Evolutionary conservation across 805 yeast genomes (phyloP), one percentile per base, ranked within the genome.

Genomic region (Torulaspora maleeae): DNA sequence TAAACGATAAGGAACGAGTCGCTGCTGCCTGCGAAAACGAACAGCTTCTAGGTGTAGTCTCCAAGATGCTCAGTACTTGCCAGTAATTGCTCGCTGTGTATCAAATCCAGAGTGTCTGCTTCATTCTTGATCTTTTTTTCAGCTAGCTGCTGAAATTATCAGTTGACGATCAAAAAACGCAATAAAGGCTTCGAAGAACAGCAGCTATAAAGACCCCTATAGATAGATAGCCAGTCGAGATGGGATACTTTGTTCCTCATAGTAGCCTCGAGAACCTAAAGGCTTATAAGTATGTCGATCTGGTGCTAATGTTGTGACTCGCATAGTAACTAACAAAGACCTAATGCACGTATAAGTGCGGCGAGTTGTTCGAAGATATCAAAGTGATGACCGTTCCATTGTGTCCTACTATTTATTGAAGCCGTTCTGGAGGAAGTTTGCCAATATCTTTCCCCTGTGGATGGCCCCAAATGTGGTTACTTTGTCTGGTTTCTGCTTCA

Each of bases 1-100:
- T 93, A 49, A 93, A 93, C 60, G 99, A 93, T 63, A 93, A 93
- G 68, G 99, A 93, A 67, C 73, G 99, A 50, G 97, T 93, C 0
- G 95, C 96, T 27, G 99, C 99, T 22, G 99, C 99, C 0, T 90
- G 98, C 66, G 99, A 93, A 60, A 93, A 93, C 59, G 95, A 86
- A 46, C 99, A 93, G 69, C 71, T 93, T 35, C 69, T 90, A 32
- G 76, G 81, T 25, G 99, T 93, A n/a, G 85, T 93, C 30, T 84
- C 89, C 54, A 88, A 84, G 51, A 93, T 93, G 99, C 74, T 93
- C 47, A 75, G 85, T 29, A 83, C 93, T 3, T 93, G 99, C 59
- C 69, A 68, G 44, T 75, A 53, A 48, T 34, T 13, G 5, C 38
- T 27, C 28, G 20, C 16, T 15, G 25, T 32, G 9, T 22, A 4